Evolutionary conservation across 257 asterid genomes (phyloP).

Genomic region (Eustoma russellianum): DNA sequence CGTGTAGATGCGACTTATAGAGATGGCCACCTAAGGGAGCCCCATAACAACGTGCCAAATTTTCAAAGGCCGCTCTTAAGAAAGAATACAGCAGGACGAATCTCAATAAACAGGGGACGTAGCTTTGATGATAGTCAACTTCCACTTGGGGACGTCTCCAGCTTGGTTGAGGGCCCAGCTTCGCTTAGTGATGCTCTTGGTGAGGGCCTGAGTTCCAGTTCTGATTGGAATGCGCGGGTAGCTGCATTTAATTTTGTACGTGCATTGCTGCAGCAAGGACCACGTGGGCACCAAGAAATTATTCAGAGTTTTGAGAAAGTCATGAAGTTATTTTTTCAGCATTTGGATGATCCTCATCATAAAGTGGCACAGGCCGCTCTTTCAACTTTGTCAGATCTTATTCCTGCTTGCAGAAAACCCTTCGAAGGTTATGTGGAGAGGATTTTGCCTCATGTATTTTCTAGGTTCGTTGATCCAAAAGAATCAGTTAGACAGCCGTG

Average conservation of each 20-base stretch:
- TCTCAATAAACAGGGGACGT: constrained; percentile 80
- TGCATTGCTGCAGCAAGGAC: constrained; percentile 82
- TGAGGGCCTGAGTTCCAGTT: constrained; percentile 87
- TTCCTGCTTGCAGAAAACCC: constrained; percentile 92
- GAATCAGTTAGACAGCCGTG: constrained; percentile 96
- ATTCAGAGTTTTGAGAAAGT: constrained; percentile 95
- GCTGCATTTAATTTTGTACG: constrained; percentile 78
- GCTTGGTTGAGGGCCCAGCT: constrained; percentile 74
- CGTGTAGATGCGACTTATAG: constrained; percentile 49
- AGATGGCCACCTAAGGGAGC: constrained; percentile 68
- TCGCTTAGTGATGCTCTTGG: constrained; percentile 86
- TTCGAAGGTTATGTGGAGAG: constrained; percentile 98
- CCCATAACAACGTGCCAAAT: constrained; percentile 64
- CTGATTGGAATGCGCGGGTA: constrained; percentile 89
- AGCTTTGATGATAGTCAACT: constrained; percentile 96
- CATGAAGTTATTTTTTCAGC: constrained; percentile 96
- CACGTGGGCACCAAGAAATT: constrained; percentile 91
- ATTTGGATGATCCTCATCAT: constrained; percentile 99
- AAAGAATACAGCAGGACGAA: constrained; percentile 75
- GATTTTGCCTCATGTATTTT: constrained; percentile 92
- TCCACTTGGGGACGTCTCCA: constrained; percentile 61
- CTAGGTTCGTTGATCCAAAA: constrained; percentile 95
- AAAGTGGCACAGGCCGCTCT: constrained; percentile 99
- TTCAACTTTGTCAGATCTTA: constrained; percentile 91
- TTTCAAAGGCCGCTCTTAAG: constrained; percentile 91